These are phyloP conservation scores for Salvia hispanica DNA, from an alignment of 257 asterid genomes.

Conservation along the genomic window DNA sequence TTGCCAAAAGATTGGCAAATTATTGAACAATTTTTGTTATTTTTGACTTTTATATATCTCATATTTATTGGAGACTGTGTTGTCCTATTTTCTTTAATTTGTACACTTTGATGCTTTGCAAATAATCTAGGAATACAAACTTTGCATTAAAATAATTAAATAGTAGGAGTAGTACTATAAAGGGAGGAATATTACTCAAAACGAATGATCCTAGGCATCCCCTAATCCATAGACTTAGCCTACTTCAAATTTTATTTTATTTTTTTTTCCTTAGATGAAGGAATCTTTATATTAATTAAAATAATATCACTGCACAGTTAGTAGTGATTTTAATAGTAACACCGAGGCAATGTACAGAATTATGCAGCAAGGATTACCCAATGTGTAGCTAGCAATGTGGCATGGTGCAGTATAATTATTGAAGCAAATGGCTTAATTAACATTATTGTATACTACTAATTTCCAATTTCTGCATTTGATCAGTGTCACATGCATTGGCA, in stretches of 20 bases:
- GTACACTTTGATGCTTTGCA: no score
- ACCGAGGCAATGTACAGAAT: no score
- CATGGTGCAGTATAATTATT: slow-evolving; percentile 24
- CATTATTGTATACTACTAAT: background rate
- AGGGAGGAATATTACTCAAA: background rate
- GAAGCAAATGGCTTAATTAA: slow-evolving; percentile 28
- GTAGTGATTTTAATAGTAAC: background rate
- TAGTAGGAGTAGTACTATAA: no score
- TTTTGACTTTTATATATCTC: background rate
- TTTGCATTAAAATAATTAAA: no score
- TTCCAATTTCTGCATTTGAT: slow-evolving; percentile 29
- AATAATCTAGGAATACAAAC: no score
- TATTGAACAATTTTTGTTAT: slow-evolving; percentile 30
- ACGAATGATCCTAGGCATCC: slow-evolving; percentile 59
- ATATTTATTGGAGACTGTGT: no score
- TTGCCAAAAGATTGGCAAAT: slow-evolving; percentile 43
- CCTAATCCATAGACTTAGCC: slow-evolving; percentile 48
- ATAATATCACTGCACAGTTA: slow-evolving; percentile 3
- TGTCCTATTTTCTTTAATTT: no score
- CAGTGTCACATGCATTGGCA: slow-evolving; percentile 50
- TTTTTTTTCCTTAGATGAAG: background rate
- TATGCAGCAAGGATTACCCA: slow-evolving; percentile 24
- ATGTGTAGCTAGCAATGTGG: slow-evolving; percentile 3
- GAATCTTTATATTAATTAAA: slow-evolving; percentile 27
- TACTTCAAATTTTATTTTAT: background rate